Percentiles rank a stretch among this genome's conserved stretches.
phyloP scores from a whole-genome alignment of 495 filamentous ascomycete species.

The Tuber magnatum region DNA sequence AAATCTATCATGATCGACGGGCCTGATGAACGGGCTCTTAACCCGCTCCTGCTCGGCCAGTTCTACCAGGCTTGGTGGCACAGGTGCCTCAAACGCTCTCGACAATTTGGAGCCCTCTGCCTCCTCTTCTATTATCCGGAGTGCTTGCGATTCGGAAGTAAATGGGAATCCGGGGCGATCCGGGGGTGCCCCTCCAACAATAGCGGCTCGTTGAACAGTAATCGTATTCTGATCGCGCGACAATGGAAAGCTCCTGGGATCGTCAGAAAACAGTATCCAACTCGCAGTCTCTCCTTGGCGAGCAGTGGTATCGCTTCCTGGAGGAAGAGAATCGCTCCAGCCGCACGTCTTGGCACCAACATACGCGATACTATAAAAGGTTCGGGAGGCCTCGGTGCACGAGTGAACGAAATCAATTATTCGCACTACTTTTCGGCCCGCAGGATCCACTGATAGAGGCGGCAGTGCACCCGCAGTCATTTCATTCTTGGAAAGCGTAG shows the following conservation, averaged over 20 bases:
- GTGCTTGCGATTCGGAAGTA: slow-evolving; percentile 15
- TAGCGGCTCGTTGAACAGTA: slow-evolving; percentile 29
- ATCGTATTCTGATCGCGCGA: slow-evolving; percentile 22
- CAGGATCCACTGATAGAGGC: slow-evolving; percentile 25
- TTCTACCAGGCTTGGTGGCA: slow-evolving; percentile 22
- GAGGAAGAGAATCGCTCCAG: slow-evolving; percentile 30
- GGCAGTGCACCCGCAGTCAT: slow-evolving; percentile 17
- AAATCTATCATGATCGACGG: slow-evolving; percentile 30
- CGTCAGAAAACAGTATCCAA: slow-evolving; percentile 34
- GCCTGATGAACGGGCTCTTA: slow-evolving; percentile 29
- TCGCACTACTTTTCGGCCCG: slow-evolving; percentile 23
- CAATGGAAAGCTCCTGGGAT: slow-evolving; percentile 28
- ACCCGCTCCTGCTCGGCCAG: slow-evolving; percentile 18
- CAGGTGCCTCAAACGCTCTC: slow-evolving; percentile 13
- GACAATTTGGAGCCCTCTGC: slow-evolving; percentile 2
- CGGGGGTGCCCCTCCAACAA: slow-evolving; percentile 27
- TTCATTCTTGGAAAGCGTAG: slow-evolving; percentile 21
- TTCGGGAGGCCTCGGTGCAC: slow-evolving; percentile 35
- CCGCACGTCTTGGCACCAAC: slow-evolving; percentile 33
- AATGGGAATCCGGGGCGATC: slow-evolving; percentile 8
- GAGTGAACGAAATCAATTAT: slow-evolving; percentile 38
- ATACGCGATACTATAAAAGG: slow-evolving; percentile 22
- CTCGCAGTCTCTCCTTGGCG: slow-evolving; percentile 29
- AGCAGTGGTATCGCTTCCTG: slow-evolving; percentile 22
- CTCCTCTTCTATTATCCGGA: slow-evolving; percentile 18